phyloP scores from a whole-genome alignment of 805 yeast species.

The Ascoidea rubescens region DNA sequence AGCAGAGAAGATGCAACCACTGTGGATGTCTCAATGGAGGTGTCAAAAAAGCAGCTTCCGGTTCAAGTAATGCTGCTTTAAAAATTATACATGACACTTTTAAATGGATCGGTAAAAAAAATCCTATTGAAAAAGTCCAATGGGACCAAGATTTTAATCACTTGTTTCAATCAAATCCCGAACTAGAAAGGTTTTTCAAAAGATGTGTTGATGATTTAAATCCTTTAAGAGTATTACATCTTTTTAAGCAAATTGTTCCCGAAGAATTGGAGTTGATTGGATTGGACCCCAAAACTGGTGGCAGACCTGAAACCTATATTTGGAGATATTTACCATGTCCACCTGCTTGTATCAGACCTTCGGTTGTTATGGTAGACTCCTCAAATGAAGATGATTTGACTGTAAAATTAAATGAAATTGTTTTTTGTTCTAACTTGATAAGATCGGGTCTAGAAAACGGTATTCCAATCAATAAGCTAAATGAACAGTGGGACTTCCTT shows the following conservation, averaged over 20 bases:
- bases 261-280: constrained; percentile 89
- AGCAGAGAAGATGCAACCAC: constrained; percentile 78
- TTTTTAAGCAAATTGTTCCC: constrained; percentile 77
- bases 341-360: constrained; percentile 96
- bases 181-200: constrained; percentile 72
- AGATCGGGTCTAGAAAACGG: constrained; percentile 94
- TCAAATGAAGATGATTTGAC: constrained; percentile 96
- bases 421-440: constrained; percentile 90
- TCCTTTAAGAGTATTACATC: constrained; percentile 75
- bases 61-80: constrained; percentile 84
- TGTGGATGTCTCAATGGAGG: constrained; percentile 93
- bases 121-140: constrained; percentile 65
- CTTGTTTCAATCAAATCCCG: constrained; percentile 68
- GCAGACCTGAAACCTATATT: constrained; percentile 90
- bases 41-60: constrained; percentile 89
- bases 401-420: constrained; percentile 89
- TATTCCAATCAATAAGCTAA: constrained; percentile 77
- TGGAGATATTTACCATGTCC: constrained; percentile 99
- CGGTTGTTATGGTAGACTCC: constrained; percentile 82
- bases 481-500: constrained; percentile 98
- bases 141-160: constrained; percentile 83
- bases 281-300: constrained; percentile 73
- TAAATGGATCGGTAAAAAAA: constrained; percentile 88
- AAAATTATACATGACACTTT: constrained; percentile 93
- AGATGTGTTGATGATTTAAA: constrained; percentile 88